Evolutionary conservation across 306 rosid species (phyloP).

Genomic region (Phaseolus lunatus): DNA sequence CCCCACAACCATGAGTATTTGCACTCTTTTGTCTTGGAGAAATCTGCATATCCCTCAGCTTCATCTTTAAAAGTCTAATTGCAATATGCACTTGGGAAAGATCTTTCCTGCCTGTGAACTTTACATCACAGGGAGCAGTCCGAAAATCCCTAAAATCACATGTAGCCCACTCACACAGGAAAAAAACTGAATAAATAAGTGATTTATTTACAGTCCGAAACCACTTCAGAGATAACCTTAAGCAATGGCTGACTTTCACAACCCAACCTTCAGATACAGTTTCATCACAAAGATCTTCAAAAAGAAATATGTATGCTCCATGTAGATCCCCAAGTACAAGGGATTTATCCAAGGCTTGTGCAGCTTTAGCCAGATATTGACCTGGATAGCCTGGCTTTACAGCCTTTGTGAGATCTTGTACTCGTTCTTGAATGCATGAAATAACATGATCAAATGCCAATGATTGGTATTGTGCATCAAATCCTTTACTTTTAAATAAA

Average conservation of each 20-base stretch:
- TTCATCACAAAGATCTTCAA: constrained; percentile 81
- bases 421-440: constrained; percentile 77
- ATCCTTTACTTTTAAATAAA: background rate
- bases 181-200: constrained; percentile 77
- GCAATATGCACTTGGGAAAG: constrained; percentile 82
- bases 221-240: constrained; percentile 88
- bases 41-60: constrained; percentile 60
- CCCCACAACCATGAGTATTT: constrained; percentile 31
- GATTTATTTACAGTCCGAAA: constrained; percentile 68
- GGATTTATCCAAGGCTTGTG: constrained; percentile 78
- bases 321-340: constrained; percentile 76
- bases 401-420: constrained; percentile 78
- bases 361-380: constrained; percentile 82
- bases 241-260: constrained; percentile 79
- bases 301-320: constrained; percentile 70
- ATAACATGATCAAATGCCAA: constrained; percentile 57
- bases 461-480: background rate
- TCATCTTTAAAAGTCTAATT: constrained; percentile 76
- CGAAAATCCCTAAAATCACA: constrained; percentile 91
- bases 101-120: constrained; percentile 87
- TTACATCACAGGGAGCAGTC: constrained; percentile 62
- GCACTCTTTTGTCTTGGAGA: constrained; percentile 53
- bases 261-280: constrained; percentile 71
- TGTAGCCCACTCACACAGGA: constrained; percentile 97
- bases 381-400: constrained; percentile 75